Base-by-base conservation (phyloP, 805 yeast genomes). In the Saccharomycopsis lassenensis region DNA sequence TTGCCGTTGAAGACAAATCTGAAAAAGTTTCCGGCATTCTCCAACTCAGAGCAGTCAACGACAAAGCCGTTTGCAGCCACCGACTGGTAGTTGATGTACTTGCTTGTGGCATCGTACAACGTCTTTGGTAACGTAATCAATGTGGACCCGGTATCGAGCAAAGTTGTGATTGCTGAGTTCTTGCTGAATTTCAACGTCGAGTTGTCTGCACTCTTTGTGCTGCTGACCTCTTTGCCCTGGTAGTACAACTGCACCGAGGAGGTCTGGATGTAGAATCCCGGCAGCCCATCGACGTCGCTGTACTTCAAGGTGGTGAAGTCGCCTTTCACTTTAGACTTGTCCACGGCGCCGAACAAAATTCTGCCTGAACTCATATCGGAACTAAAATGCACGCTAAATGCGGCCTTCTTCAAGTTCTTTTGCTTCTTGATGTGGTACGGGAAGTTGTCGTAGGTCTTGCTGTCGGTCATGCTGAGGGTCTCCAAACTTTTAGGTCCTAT, bases 401-500 rank as follows among this genome's bases (percentile, higher is more conserved):
- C 69, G 23, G 63, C 61, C 33, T 66, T 65, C 31, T 65, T 49
- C 42, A 74, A 77, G 25, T 69, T 49, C 0, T 86, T 85, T 39
- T 70, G 69, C 21, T 61, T 51, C 33, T 65, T 72, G 60, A 84
- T 56, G 40, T 68, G 67, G 34, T 63, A 46, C 0, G 94, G 94
- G 39, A 84, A 57, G 53, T 84, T 82, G 36, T 69, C 63, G 55
- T 83, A 83, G 12, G 56, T 55, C 7, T 43, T 17, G 6, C 16
- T 12, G 14, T 26, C 23, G 7, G 12, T 25, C 7, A n/a, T n/a
- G 16, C 26, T 21, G 40, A 61, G 58, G 0, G 87, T 77, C 55
- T 86, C 94, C 37, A 80, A 63, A 8, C 74, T 80, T 7, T 71
- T 57, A 33, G 77, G 61, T 7, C 91, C 89, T 41, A 82, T 73